phyloP scores from a whole-genome alignment of 2,329 filamentous ascomycete species.

The Aspergillus sojae region DNA sequence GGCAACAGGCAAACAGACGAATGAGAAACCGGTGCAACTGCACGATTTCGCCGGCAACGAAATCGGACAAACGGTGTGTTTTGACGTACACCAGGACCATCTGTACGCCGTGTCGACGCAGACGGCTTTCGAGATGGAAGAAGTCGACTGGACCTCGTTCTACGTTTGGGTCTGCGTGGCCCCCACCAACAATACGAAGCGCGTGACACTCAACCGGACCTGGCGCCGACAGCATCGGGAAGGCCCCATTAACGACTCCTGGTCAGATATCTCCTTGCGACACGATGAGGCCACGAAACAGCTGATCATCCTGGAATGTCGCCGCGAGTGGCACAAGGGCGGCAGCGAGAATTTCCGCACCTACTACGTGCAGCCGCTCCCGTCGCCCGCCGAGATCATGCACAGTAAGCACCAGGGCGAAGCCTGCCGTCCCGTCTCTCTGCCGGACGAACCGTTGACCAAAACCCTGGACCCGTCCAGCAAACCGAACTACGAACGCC shows the following conservation, averaged over 20 bases:
- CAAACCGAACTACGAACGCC: conserved; percentile 39
- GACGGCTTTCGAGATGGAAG: conserved; percentile 62
- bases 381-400: conserved; percentile 30
- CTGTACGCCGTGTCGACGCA: conserved; percentile 74
- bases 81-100: conserved; percentile 66
- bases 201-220: conserved; percentile 53
- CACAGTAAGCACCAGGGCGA: conserved; percentile 18
- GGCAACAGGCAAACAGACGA: conserved; percentile 41
- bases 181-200: conserved; percentile 41
- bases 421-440: conserved; percentile 14
- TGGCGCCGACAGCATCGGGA: conserved; percentile 71
- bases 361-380: conserved; percentile 60
- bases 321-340: conserved; percentile 67
- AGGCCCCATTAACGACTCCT: conserved; percentile 73
- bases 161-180: conserved; percentile 70
- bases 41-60: conserved; percentile 65
- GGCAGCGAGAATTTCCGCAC: conserved; percentile 63
- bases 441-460: conserved; percentile 34
- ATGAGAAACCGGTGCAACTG: conserved; percentile 53
- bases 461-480: conserved; percentile 29
- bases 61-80: conserved; percentile 69
- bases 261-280: conserved; percentile 67
- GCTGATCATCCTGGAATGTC: conserved; percentile 66
- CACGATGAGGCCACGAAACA: conserved; percentile 61
- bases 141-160: conserved; percentile 68